phyloP scores from a whole-genome alignment of 805 yeast species.

The Hanseniaspora hatyaiensis region DNA sequence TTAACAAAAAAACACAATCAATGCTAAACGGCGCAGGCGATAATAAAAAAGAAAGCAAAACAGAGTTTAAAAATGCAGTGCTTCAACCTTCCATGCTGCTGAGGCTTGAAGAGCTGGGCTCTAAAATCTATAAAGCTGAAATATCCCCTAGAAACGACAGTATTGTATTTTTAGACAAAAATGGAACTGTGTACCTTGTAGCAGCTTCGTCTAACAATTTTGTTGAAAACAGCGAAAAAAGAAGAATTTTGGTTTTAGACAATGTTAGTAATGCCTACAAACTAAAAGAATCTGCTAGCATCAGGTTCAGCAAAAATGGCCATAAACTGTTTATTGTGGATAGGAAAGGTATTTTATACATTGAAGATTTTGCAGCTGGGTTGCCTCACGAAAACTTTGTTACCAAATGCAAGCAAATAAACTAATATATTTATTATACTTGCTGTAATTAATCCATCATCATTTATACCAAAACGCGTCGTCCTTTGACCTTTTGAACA shows the following conservation, averaged over 20 bases:
- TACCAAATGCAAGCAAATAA: slow-evolving; percentile 51
- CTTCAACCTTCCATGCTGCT: slow-evolving; percentile 51
- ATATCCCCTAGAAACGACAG: slow-evolving; percentile 82
- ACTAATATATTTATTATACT: slow-evolving; percentile 18
- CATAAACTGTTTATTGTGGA: slow-evolving; percentile 66
- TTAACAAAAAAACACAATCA: neutral
- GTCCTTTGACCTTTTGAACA: no score
- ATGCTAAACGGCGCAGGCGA: neutral
- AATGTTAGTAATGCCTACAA: slow-evolving; percentile 69
- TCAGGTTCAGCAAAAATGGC: slow-evolving; percentile 69
- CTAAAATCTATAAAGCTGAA: slow-evolving; percentile 58
- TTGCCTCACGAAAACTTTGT: slow-evolving; percentile 58
- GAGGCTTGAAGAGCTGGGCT: slow-evolving; percentile 70
- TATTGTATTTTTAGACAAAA: slow-evolving; percentile 65
- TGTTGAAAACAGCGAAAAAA: slow-evolving; percentile 36
- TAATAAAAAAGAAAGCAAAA: slow-evolving; percentile 15
- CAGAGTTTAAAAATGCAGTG: slow-evolving; percentile 30
- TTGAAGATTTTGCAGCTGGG: slow-evolving; percentile 84
- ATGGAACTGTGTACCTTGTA: slow-evolving; percentile 63
- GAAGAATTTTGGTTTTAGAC: slow-evolving; percentile 45
- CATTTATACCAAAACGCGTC: no score
- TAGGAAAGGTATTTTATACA: slow-evolving; percentile 64
- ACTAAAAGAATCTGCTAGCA: slow-evolving; percentile 63
- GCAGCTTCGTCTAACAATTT: slow-evolving; percentile 46
- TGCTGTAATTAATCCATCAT: no score